phyloP scores from a whole-genome alignment of 2,329 filamentous ascomycete genomes.

The Colletotrichum costaricense region DNA sequence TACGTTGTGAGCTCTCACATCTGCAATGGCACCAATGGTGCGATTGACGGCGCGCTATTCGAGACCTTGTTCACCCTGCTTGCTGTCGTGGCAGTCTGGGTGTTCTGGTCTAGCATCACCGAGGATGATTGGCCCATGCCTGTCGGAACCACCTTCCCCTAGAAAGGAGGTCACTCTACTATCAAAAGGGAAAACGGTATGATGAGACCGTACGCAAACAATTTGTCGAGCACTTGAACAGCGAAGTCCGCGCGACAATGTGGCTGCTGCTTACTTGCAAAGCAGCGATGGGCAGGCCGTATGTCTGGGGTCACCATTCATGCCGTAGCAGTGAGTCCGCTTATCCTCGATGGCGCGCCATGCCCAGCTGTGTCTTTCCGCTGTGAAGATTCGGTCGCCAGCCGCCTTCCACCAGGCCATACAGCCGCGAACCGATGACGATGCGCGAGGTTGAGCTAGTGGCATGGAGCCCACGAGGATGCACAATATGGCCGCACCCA shows the following conservation, averaged over 20 bases:
- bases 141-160: conserved; percentile 52
- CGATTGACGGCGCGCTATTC: conserved; percentile 93
- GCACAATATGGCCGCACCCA: not conserved
- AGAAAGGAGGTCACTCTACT: not conserved
- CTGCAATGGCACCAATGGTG: conserved; percentile 83
- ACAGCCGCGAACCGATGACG: not conserved
- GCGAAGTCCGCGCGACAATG: not conserved
- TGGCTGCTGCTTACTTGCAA: not conserved
- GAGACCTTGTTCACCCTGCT: conserved; percentile 92
- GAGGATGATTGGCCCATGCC: conserved; percentile 94
- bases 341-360: not conserved
- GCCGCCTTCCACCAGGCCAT: not conserved
- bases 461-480: not conserved
- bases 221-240: not conserved
- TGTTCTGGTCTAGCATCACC: conserved; percentile 99
- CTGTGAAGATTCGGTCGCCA: not conserved
- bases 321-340: not conserved
- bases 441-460: not conserved
- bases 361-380: not conserved
- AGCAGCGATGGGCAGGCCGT: not conserved
- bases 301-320: not conserved
- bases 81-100: conserved; percentile 85
- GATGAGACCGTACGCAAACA: not conserved
- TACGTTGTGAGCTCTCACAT: conserved; percentile 93
- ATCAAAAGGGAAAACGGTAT: not conserved